These are phyloP conservation scores for Ceratobasidium sp. DNA, from an alignment of 1,284 basidiomycete species.

Conservation along the genomic window DNA sequence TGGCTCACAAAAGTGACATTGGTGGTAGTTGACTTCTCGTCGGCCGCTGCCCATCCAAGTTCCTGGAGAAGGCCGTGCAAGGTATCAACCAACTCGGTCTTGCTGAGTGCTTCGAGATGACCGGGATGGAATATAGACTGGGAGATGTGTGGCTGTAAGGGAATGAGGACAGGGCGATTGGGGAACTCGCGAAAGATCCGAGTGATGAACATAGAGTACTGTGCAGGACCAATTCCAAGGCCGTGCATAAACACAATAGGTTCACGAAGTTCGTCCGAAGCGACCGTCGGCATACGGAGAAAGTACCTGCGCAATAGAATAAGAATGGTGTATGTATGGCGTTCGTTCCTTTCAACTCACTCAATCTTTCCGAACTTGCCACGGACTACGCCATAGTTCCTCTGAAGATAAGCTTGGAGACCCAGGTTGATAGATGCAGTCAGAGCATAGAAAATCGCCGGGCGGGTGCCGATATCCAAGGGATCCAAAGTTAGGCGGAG, in stretches of 20 bases:
- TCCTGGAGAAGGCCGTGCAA: slow-evolving; percentile 68
- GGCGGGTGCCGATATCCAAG: slow-evolving; percentile 73
- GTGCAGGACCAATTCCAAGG: slow-evolving; percentile 80
- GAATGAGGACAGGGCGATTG: slow-evolving; percentile 80
- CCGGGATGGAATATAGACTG: slow-evolving; percentile 82
- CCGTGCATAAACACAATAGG: slow-evolving; percentile 90
- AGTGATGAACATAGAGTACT: slow-evolving; percentile 67
- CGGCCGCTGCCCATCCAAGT: slow-evolving; percentile 71
- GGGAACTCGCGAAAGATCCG: slow-evolving; percentile 64
- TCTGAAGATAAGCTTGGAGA: slow-evolving; percentile 61
- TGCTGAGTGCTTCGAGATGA: slow-evolving; percentile 75
- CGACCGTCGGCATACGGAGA: slow-evolving; percentile 66
- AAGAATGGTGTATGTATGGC: not conserved
- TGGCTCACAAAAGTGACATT: slow-evolving; percentile 81
- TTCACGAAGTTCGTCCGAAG: slow-evolving; percentile 53
- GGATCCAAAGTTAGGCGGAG: slow-evolving; percentile 84
- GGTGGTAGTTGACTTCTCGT: slow-evolving; percentile 36
- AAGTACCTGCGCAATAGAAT: slow-evolving; percentile 66
- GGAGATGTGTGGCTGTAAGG: slow-evolving; percentile 85
- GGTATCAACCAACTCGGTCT: slow-evolving; percentile 67
- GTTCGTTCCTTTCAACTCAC: slow-evolving; percentile 57
- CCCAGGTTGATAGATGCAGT: slow-evolving; percentile 66
- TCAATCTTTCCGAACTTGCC: slow-evolving; percentile 68
- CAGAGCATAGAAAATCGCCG: slow-evolving; percentile 75
- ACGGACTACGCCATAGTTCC: slow-evolving; percentile 62